Conservation (phyloP, 2,329 filamentous ascomycete genomes). For the Pseudocercospora crystallina region DNA sequence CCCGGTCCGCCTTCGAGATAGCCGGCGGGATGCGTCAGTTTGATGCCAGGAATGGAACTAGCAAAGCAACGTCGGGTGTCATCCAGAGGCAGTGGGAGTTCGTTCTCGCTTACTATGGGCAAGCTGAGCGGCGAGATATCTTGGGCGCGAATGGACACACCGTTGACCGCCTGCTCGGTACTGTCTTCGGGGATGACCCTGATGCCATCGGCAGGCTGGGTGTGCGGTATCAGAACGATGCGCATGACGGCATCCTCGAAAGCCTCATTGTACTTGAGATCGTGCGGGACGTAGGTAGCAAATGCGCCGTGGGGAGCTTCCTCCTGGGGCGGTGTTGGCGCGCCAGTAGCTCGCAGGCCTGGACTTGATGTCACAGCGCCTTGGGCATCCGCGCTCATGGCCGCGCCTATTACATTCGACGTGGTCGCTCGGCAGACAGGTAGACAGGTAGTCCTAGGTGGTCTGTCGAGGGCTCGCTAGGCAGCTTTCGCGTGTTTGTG, state of each 20-base stretch:
- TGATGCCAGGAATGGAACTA: slow-evolving; percentile 44
- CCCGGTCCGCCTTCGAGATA: slow-evolving; percentile 50
- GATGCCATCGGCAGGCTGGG: slow-evolving; percentile 25
- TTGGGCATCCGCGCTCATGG: too few relatives aligned
- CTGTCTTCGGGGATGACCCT: slow-evolving; percentile 29
- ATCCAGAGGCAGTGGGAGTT: slow-evolving; percentile 44
- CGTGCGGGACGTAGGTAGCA: slow-evolving; percentile 44
- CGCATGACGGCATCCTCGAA: slow-evolving; percentile 48
- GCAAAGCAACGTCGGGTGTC: slow-evolving; percentile 45
- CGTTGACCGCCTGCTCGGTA: slow-evolving; percentile 28
- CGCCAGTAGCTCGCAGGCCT: slow-evolving; percentile 1
- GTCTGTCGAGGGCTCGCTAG: too few relatives aligned
- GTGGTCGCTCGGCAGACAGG: too few relatives aligned
- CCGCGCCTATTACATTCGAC: too few relatives aligned
- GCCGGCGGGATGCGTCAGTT: slow-evolving; percentile 48
- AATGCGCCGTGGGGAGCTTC: slow-evolving; percentile 22
- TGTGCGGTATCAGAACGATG: slow-evolving; percentile 36
- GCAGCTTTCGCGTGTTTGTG: too few relatives aligned
- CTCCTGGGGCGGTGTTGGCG: slow-evolving; percentile 26
- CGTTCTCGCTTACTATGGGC: slow-evolving; percentile 31
- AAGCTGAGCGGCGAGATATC: slow-evolving; percentile 29
- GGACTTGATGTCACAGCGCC: neutral
- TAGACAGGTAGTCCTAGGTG: too few relatives aligned
- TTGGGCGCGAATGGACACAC: slow-evolving; percentile 28
- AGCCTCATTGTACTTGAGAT: slow-evolving; percentile 44